Conservation (phyloP, 257 asterid species). For the Penstemon newberryi region DNA sequence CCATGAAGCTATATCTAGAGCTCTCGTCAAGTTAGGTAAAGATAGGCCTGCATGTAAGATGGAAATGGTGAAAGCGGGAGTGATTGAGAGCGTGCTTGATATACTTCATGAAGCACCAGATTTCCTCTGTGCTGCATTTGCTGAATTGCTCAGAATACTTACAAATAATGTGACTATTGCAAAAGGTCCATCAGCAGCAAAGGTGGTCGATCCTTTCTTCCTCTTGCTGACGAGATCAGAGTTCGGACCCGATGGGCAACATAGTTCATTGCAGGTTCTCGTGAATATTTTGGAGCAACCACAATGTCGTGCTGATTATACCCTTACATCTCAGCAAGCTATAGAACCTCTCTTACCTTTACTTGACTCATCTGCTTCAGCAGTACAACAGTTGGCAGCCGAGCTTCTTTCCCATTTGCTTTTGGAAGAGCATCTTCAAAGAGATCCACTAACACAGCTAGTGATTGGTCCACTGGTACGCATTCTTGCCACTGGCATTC, state of each 20-base stretch:
- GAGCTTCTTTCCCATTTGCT: constrained; percentile 94
- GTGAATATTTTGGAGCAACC: constrained; percentile 95
- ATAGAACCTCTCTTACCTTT: constrained; percentile 84
- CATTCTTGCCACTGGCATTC: constrained; percentile 82
- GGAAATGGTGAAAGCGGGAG: constrained; percentile 98
- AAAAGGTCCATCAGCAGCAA: constrained; percentile 93
- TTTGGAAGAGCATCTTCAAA: constrained; percentile 91
- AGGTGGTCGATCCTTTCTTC: constrained; percentile 93
- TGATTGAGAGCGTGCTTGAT: constrained; percentile 72
- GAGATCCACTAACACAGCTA: constrained; percentile 76
- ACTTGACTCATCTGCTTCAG: constrained; percentile 96
- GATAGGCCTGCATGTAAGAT: constrained; percentile 95
- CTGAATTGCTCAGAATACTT: constrained; percentile 90
- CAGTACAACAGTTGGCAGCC: constrained; percentile 94
- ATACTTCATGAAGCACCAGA: constrained; percentile 94
- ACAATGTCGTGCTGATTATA: constrained; percentile 82
- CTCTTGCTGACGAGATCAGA: constrained; percentile 66
- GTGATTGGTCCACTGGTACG: constrained; percentile 88
- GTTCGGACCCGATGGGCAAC: constrained; percentile 93
- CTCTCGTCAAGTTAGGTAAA: constrained; percentile 92
- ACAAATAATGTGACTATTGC: constrained; percentile 96
- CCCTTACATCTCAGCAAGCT: constrained; percentile 77
- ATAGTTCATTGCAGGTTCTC: constrained; percentile 87
- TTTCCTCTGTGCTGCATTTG: constrained; percentile 87
- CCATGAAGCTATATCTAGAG: constrained; percentile 90